These are phyloP conservation scores for Cordyceps cicadae DNA, from an alignment of 2,329 filamentous ascomycete species.

Conservation along the genomic window DNA sequence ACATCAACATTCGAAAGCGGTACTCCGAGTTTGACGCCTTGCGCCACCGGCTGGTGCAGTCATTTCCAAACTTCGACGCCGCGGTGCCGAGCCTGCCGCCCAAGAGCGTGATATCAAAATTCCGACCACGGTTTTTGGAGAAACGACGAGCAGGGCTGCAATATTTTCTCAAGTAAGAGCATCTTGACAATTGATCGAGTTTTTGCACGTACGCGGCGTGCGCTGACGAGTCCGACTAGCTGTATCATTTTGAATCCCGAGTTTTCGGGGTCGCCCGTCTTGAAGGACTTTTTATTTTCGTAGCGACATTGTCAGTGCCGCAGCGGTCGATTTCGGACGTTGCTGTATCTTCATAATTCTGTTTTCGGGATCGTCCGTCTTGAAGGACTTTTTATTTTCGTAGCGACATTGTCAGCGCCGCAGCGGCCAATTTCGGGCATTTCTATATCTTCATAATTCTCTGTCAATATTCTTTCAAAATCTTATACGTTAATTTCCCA, in stretches of 20 bases:
- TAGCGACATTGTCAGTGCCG: slow-evolving; percentile 10
- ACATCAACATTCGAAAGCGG: slow-evolving; percentile 58
- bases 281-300: slow-evolving; percentile 18
- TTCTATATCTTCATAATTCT: not conserved
- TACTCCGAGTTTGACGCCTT: slow-evolving; percentile 94
- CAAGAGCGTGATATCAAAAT: slow-evolving; percentile 84
- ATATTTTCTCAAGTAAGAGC: slow-evolving; percentile 81
- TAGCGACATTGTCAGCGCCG: slow-evolving; percentile 10
- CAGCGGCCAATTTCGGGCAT: not conserved
- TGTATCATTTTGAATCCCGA: slow-evolving; percentile 17
- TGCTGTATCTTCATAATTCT: not conserved
- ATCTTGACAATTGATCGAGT: not conserved
- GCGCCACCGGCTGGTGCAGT: slow-evolving; percentile 60
- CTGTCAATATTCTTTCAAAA: not conserved
- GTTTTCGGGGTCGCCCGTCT: slow-evolving; percentile 18
- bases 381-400: slow-evolving; percentile 18
- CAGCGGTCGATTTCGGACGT: not conserved
- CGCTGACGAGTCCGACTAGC: slow-evolving; percentile 13
- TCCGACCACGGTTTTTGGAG: slow-evolving; percentile 78
- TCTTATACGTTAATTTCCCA: not conserved
- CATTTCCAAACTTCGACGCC: slow-evolving; percentile 75
- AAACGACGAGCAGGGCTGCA: slow-evolving; percentile 72
- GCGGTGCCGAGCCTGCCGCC: slow-evolving; percentile 87
- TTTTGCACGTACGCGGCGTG: not conserved
- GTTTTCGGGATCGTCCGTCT: slow-evolving; percentile 18